A percentile compares a stretch with the other conserved stretches of the same genome.
These are phyloP conservation scores for Pseudonectria buxi DNA, from an alignment of 2,329 filamentous ascomycete genomes.

Conservation along the genomic window DNA sequence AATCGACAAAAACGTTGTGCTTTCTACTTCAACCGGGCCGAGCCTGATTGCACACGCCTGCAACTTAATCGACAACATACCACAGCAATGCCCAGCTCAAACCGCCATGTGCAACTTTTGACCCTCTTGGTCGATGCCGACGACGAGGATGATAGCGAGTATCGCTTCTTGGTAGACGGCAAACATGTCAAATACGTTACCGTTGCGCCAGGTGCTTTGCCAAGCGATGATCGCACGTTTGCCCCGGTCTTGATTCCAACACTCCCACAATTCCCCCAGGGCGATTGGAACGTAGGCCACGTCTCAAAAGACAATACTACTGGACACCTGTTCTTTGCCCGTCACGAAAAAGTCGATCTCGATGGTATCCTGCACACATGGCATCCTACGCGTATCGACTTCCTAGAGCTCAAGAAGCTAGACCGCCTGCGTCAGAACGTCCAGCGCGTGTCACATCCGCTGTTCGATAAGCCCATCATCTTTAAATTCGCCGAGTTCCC, in stretches of 20 bases:
- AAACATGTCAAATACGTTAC: constrained; percentile 35
- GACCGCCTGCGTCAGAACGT: constrained; percentile 22
- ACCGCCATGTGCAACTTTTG: no score
- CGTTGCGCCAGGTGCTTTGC: constrained; percentile 28
- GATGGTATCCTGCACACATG: constrained; percentile 28
- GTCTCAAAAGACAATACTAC: constrained; percentile 21
- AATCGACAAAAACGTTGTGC: no score
- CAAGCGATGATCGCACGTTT: constrained; percentile 26
- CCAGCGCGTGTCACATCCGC: constrained; percentile 19
- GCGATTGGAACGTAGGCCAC: constrained; percentile 35
- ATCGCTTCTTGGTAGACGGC: constrained; percentile 31
- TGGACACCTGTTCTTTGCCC: constrained; percentile 24
- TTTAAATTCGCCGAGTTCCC: constrained; percentile 23
- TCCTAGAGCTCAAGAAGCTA: constrained; percentile 24
- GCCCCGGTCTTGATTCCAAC: constrained; percentile 24
- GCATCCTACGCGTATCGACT: constrained; percentile 28
- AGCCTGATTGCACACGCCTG: no score
- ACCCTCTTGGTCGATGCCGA: constrained; percentile 20
- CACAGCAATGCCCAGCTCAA: constrained; percentile 19
- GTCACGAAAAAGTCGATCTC: constrained; percentile 17
- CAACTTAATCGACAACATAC: no score
- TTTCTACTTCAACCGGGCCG: no score
- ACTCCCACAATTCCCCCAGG: constrained; percentile 31
- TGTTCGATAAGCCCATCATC: constrained; percentile 15
- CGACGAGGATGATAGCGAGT: constrained; percentile 25